Evolutionary conservation across 1,284 basidiomycete genomes (phyloP), one percentile per base, ranked within the genome.

Genomic region (Sanghuangporus weigelae): DNA sequence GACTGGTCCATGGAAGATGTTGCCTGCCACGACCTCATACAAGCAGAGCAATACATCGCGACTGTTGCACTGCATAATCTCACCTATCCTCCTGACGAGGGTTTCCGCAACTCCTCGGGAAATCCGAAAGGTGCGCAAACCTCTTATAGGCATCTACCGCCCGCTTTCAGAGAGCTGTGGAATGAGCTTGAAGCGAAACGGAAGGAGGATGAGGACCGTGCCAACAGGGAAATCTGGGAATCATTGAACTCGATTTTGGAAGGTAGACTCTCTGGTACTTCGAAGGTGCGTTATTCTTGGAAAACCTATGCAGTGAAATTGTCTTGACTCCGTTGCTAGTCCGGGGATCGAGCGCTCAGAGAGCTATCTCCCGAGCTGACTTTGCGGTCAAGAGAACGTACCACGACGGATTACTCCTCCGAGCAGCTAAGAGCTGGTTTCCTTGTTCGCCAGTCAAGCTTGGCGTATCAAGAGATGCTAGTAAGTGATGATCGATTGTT

Each of bases 21-120:
- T 46, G 95, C 92, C 3, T 98, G 96, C 71, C 78, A 84, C 50
- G 84, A 91, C 65, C 81, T 86, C 63, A 72, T 72, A 0, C 93
- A 98, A 71, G 95, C 96, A 3, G 93, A 96, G 71, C 90, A 98
- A 70, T 98, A 95, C 70, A 84, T 97, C 59, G 85, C 96, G 1
- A 92, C 92, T 2, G 76, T 96, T 31, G 95, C 94, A 0, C 78
- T 99, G 36, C 90, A 95, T 73, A 79, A 84, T 21, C 77, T 97
- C 58, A 84, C 84, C 0, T 91, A 85, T 63, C 84, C 85, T 39
- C 64, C 74, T 12, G 79, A 81, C 1, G 82, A 84, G 53, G 87
- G 87, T 10, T 92, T 92, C 59, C 67, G 65, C 39, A 65, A 51
- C 71, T 80, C 84, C 44, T 69, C 78, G 0, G 79, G 78, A 23